These are phyloP conservation scores for Madurella mycetomatis DNA, from an alignment of 2,329 filamentous ascomycete genomes.

Conservation along the genomic window DNA sequence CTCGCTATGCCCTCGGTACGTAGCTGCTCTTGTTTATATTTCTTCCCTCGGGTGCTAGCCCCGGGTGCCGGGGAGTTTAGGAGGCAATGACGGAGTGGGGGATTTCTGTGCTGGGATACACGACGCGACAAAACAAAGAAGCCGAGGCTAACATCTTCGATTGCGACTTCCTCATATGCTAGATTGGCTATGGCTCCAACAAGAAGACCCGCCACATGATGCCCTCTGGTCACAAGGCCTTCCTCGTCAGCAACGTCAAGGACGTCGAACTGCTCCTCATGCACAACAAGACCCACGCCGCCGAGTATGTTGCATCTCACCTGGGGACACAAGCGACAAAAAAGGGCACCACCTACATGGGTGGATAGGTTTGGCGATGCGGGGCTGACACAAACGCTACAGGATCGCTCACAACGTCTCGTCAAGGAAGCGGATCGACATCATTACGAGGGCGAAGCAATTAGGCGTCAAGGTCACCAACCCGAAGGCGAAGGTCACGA, in stretches of 20 bases:
- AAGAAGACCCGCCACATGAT: constrained; percentile 99
- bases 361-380: background rate
- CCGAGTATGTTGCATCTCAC: constrained; percentile 69
- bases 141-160: constrained; percentile 8
- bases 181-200: constrained; percentile 99
- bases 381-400: constrained; percentile 17
- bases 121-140: background rate
- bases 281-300: constrained; percentile 99
- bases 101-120: background rate
- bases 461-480: constrained; percentile 99
- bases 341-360: background rate
- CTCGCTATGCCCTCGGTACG: constrained; percentile 97
- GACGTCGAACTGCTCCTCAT: constrained; percentile 98
- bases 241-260: constrained; percentile 95
- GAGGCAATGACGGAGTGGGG: background rate
- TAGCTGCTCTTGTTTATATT: constrained; percentile 29
- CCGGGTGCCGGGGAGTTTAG: background rate
- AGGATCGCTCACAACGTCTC: constrained; percentile 98
- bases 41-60: background rate
- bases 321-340: background rate
- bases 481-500: constrained; percentile 97
- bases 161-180: constrained; percentile 12
- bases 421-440: constrained; percentile 97
- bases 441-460: constrained; percentile 95
- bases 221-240: constrained; percentile 99